Evolutionary conservation across 1,284 basidiomycete species (phyloP).

Genomic region (Sanguinoderma infundibulare): DNA sequence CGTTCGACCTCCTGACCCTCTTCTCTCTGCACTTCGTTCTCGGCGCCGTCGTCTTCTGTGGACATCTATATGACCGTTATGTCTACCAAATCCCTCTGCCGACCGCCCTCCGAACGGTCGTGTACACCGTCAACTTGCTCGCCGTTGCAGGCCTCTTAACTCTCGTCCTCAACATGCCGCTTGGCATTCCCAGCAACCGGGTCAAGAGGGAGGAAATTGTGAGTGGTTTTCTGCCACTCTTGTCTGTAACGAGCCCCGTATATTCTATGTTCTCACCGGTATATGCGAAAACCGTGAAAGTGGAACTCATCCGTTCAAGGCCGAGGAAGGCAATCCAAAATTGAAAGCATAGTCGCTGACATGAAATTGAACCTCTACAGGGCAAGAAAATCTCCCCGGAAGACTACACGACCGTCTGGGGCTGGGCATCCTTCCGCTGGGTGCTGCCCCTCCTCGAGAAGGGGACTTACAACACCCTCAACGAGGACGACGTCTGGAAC

Average conservation of each 20-base stretch:
- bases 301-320: too few relatives aligned
- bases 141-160: slow-evolving; percentile 45
- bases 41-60: slow-evolving; percentile 50
- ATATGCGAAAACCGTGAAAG: too few relatives aligned
- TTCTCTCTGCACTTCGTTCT: slow-evolving; percentile 49
- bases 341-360: not conserved
- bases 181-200: slow-evolving; percentile 54
- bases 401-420: slow-evolving; percentile 76
- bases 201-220: slow-evolving; percentile 58
- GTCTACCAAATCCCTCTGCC: slow-evolving; percentile 46
- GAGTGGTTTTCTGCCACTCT: too few relatives aligned
- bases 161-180: slow-evolving; percentile 58
- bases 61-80: slow-evolving; percentile 49
- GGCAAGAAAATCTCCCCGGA: slow-evolving; percentile 65
- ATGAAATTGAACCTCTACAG: slow-evolving; percentile 34
- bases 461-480: slow-evolving; percentile 65
- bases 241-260: not conserved
- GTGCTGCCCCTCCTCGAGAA: slow-evolving; percentile 68
- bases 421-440: slow-evolving; percentile 86
- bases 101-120: slow-evolving; percentile 33
- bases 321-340: too few relatives aligned
- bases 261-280: not conserved
- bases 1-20: slow-evolving; percentile 57
- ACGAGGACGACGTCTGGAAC: slow-evolving; percentile 73
- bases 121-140: slow-evolving; percentile 47